Conservation (phyloP, 768 basidiomycete genomes). For the Calocybe indica region DNA sequence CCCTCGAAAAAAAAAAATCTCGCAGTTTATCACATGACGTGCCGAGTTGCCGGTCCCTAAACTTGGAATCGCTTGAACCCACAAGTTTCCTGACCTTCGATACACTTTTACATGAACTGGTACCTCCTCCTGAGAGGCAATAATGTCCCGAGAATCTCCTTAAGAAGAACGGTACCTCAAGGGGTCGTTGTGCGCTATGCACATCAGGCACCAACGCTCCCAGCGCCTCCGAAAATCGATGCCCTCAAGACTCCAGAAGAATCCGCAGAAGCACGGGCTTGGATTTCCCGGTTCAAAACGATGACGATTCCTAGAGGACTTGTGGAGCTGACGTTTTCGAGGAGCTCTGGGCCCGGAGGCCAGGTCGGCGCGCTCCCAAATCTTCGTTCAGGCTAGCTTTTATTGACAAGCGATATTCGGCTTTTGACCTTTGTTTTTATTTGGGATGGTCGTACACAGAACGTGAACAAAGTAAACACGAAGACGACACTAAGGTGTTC, state of each 20-base stretch:
- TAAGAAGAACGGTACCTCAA: no score
- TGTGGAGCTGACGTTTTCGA: constrained; percentile 63
- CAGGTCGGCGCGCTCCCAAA: constrained; percentile 41
- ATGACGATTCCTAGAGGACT: constrained; percentile 39
- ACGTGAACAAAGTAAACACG: constrained; percentile 88
- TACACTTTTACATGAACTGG: no score
- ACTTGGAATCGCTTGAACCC: no score
- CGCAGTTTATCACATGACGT: no score
- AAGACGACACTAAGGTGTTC: constrained; percentile 65
- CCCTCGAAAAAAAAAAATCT: no score
- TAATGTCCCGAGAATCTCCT: no score
- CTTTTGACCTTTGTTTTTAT: no score
- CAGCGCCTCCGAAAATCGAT: constrained; percentile 36
- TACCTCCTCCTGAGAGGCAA: no score
- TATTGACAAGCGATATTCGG: background rate
- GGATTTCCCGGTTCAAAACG: constrained; percentile 46
- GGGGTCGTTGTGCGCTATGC: no score
- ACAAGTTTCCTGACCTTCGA: no score
- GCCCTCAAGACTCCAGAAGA: constrained; percentile 33
- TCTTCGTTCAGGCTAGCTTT: background rate
- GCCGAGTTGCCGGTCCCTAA: no score
- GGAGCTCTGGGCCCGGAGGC: constrained; percentile 83
- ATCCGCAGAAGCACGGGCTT: constrained; percentile 40
- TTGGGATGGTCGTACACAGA: constrained; percentile 32
- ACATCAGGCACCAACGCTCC: constrained; percentile 15